A percentile compares a stretch with the other conserved stretches of the same genome.
Conservation (phyloP, 179 eudicot genomes). For the Carnegiea gigantea region DNA sequence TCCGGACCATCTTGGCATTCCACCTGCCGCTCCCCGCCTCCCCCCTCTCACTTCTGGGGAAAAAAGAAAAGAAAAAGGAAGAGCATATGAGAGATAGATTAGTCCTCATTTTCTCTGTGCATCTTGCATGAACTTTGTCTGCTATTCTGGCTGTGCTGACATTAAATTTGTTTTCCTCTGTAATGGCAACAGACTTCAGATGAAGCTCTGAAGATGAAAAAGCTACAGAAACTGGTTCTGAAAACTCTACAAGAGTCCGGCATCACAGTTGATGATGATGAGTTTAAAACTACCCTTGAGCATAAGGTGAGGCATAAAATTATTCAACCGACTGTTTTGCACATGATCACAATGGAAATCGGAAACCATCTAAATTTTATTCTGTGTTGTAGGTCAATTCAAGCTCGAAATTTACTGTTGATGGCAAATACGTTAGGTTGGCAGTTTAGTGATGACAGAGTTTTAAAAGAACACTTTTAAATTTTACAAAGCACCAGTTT, state of each 20-base stretch:
- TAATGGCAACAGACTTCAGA: slow-evolving; percentile 50
- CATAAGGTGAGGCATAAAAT: slow-evolving; percentile 48
- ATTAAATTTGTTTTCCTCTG: neutral
- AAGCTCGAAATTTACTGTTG: slow-evolving; percentile 56
- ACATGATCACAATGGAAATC: neutral
- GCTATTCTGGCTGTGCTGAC: slow-evolving; percentile 5
- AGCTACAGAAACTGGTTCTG: slow-evolving; percentile 50
- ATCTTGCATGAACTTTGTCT: neutral
- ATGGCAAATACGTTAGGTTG: slow-evolving; percentile 64
- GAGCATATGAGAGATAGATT: neutral
- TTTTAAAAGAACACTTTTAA: slow-evolving; percentile 1
- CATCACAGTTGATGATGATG: slow-evolving; percentile 37
- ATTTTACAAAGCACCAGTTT: neutral
- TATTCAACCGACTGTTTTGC: neutral
- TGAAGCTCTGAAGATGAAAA: slow-evolving; percentile 62
- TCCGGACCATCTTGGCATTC: too few relatives aligned
- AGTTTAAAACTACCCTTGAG: slow-evolving; percentile 43
- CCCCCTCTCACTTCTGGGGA: too few relatives aligned
- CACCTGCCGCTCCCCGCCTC: too few relatives aligned
- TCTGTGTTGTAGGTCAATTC: slow-evolving; percentile 62
- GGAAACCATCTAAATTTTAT: slow-evolving; percentile 2
- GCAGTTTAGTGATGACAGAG: slow-evolving; percentile 21
- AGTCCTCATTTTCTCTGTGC: neutral
- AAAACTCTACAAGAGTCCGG: slow-evolving; percentile 61
- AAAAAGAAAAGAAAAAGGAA: too few relatives aligned